Base-by-base conservation (phyloP, 495 filamentous ascomycete genomes). In the Aspergillus ellipticus region DNA sequence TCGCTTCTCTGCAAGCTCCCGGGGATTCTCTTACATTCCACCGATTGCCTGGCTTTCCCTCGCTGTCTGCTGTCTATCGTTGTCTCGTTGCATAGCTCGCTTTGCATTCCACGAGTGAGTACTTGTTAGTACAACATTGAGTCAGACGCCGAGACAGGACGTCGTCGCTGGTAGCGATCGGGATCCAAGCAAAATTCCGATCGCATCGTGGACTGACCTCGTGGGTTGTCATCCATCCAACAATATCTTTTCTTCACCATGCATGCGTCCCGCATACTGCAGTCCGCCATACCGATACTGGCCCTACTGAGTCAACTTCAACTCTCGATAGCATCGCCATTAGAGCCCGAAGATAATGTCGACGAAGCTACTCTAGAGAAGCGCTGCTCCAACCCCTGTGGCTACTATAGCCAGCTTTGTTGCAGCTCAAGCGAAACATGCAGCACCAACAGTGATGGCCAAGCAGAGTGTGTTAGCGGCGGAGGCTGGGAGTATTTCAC, bases 321-420 rank as follows among this genome's bases (percentile, higher is more conserved):
- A 59, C 63, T 60, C 56, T 62, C 66, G 42, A 66, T 65, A 66
- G 73, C 72, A 66, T 74, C 63, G 62, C 80, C 65, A 61, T 62
- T 59, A 39, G 54, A 62, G 17, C n/a, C 59, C 9, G 62, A 67
- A 21, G 60, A 57, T n/a, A 53, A 33, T 19, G 35, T 17, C 24
- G 28, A 48, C 11, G 45, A 28, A 7, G 28, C 45, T 4, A 16
- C 28, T 1, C 62, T 74, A 31, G 73, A 78, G 57, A 73, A 77
- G 58, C 71, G 74, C 37, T 92, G 89, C 68, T 71, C 72, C 1
- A 82, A 83, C 42, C 77, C 77, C 41, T 96, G 90, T 67, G 90
- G 90, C 43, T 84, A 73, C 55, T 71, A 82, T 52, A 75, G 75
- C 56, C 77, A 84, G 72, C 76, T 86, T 56, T 94, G 90, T 78